Evolutionary conservation across 495 filamentous ascomycete genomes (phyloP), one percentile per base, ranked within the genome.

Genomic region (Lasiosphaeria miniovina): DNA sequence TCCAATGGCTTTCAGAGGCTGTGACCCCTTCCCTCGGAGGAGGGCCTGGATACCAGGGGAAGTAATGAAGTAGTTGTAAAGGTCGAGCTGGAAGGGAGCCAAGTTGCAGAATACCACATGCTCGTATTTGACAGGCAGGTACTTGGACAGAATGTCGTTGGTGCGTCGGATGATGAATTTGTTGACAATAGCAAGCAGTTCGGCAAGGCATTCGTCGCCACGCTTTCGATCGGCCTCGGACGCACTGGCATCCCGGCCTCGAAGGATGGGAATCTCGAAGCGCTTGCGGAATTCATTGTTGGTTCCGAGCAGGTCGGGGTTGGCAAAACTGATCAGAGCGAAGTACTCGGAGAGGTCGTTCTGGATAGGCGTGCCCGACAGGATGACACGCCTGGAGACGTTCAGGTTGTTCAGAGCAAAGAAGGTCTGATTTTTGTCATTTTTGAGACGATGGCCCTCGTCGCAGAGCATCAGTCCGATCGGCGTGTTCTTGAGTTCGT

Each of bases 71-170:
- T 96, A 87, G 64, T 94, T 96, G 75, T 99, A 99, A 6, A 99
- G 79, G 60, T 87, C 90, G 49, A 92, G 77, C 70, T 99, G 94
- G 75, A 99, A 98, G 0, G 89, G 87, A 31, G 93, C 88, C 36
- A 96, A 82, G 66, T 95, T 96, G 80, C 94, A 99, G 78, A 99
- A 99, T n/a, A 99, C 95, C 35, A 99, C 94, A 73, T 99, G 94
- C 68, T 99, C 94, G 75, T 99, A 99, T 75, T 99, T 99, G 75
- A 98, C 85, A 3, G 94, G 95, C 51, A 99, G 82, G 73, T 99
- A 99, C 70, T 99, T 98, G 43, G 93, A 96, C 17, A 99, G 77
- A 55, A 99, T 93, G 69, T 99, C 94, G 80, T 99, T 99, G 0
- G 93, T 98, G 34, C 94, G 86, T 48, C 94, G 90, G 68, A 99